Percentiles rank a stretch among this genome's conserved stretches.
phyloP scores from a whole-genome alignment of 495 filamentous ascomycete species.

The Cladorrhinum samala region DNA sequence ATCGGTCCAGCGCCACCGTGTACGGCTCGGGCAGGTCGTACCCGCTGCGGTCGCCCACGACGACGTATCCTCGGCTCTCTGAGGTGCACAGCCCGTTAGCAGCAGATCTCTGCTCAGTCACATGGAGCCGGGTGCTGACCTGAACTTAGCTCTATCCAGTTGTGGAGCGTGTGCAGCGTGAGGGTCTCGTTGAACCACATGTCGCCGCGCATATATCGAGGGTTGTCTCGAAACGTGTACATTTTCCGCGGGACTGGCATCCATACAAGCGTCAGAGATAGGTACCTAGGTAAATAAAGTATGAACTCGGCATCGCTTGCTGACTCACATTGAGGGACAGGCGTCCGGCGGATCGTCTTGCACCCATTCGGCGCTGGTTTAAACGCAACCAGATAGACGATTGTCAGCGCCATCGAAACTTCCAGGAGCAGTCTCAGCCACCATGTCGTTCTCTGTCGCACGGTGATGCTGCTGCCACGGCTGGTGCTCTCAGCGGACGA shows the following conservation, averaged over 20 bases:
- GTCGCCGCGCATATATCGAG: conserved; percentile 35
- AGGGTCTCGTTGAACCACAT: conserved; percentile 37
- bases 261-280: background rate
- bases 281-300: background rate
- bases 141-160: conserved; percentile 40
- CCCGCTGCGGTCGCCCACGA: conserved; percentile 24
- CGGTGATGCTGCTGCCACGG: conserved; percentile 8
- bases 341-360: conserved; percentile 1
- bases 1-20: conserved; percentile 26
- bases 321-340: conserved; percentile 11
- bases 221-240: conserved; percentile 35
- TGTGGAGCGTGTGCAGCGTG: conserved; percentile 38
- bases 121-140: conserved; percentile 11
- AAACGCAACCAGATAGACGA: conserved; percentile 7
- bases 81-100: background rate
- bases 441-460: background rate
- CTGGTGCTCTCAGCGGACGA: conserved; percentile 4
- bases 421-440: conserved; percentile 20
- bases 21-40: conserved; percentile 38
- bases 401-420: conserved; percentile 10
- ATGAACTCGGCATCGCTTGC: background rate
- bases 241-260: conserved; percentile 35
- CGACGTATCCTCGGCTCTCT: conserved; percentile 39
- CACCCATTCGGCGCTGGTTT: conserved; percentile 3
- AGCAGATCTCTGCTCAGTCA: background rate